Base-by-base conservation (phyloP, 306 rosid species). In the Aeschynomene evenia region DNA sequence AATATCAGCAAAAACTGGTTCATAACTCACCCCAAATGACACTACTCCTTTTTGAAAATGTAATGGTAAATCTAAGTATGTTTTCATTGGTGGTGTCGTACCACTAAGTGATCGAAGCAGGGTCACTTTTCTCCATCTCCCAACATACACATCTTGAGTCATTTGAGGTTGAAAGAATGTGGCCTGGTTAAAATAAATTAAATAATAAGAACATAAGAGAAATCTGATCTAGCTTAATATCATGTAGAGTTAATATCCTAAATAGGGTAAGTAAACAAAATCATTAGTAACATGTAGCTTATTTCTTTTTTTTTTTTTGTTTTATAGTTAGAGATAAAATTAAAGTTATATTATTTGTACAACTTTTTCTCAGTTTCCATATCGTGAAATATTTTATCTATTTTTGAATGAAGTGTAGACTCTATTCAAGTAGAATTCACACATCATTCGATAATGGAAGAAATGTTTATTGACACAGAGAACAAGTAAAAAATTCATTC, bases 21-120 rank as follows among this genome's bases (percentile, higher is more conserved):
- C 99, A 77, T 83, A 89, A 67, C 99, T 88, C 67, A 95, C 99
- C 51, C 99, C 99, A 79, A 76, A 95, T 69, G 96, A 83, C 59
- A 82, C 79, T 77, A 85, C 96, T 0, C 79, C 96, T 48, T 80
- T 91, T 73, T 87, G 83, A 74, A 95, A 95, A 86, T 80, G 80
- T 61, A 95, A 29, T 48, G 96, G 85, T 85, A 95, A 84, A 80
- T 87, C 88, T 50, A 73, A 74, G 81, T 74, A 95, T 68, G 96
- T 84, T 79, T 95, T 95, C 91, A 95, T 79, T 9, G 99, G 96
- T 21, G 99, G 97, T 68, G 97, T 91, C 22, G 97, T 89, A 70
- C 99, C 99, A n/a, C 66, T 86, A 49, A 96, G 93, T 55, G 99
- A 95, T 71, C 96, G 97, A 57, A 95, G 95, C 97, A 91, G 66